Evolutionary conservation across 257 asterid genomes (phyloP), one percentile per base, ranked within the genome.

Genomic region (Avicennia marina): DNA sequence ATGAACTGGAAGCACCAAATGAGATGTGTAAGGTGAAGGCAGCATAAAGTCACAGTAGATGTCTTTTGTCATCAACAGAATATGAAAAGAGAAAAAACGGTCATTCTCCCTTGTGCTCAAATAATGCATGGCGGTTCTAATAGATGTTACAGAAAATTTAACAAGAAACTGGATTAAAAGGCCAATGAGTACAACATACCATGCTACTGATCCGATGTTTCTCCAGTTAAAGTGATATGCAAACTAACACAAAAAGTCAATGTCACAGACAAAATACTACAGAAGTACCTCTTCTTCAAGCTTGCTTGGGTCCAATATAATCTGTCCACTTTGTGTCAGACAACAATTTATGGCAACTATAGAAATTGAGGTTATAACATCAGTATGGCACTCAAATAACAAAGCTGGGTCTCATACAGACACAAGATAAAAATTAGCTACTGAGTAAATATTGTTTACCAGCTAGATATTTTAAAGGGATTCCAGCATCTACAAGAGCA

Each of bases 401-500:
- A 24, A 56, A 49, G 40, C 12, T 16, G 17, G 46, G 17, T 33
- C 45, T 21, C 3, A 46, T 56, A 69, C 57, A 42, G 27, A 38
- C 39, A 54, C 44, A 53, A 36, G 32, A 38, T 51, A 36, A 48
- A 58, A n/a, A 26, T 0, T 12, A 33, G 27, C 34, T 4, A 13
- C 24, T 27, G 12, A 20, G 33, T 12, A 36, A 33, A 11, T 29
- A 54, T 31, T 38, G 22, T 11, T 41, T 83, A 85, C 98, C 95
- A 29, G 95, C 94, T 38, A 85, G 81, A 63, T 78, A 84, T 67
- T 85, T 88, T 76, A 88, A 72, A 62, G 95, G 96, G 71, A 91
- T 74, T 18, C 95, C 96, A 64, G 97, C 95, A 75, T 88, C 95
- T 61, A 83, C 63, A 53, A 91, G 94, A 47, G 98, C 98, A 68